A percentile compares a stretch with the other conserved stretches of the same genome.
Evolutionary conservation across 2,329 filamentous ascomycete genomes (phyloP).

Genomic region (Botrytis medusae): DNA sequence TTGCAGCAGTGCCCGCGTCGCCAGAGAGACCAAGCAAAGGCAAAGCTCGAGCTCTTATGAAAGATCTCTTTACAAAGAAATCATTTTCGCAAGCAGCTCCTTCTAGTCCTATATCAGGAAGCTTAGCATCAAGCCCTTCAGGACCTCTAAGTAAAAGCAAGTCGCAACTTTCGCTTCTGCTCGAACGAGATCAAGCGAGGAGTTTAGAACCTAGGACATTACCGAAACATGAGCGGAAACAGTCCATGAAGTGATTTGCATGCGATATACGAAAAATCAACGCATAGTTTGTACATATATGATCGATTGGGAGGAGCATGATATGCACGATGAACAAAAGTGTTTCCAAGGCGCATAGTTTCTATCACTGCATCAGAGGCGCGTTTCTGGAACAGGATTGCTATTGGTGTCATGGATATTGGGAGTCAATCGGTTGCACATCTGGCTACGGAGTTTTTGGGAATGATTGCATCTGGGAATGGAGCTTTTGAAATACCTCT

Average conservation of each 20-base stretch:
- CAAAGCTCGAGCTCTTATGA: slow-evolving; percentile 32
- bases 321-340: slow-evolving; percentile 20
- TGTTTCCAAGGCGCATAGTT: slow-evolving; percentile 15
- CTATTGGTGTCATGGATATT: slow-evolving; percentile 17
- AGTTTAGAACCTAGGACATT: slow-evolving; percentile 33
- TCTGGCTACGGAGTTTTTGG: slow-evolving; percentile 20
- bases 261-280: neutral
- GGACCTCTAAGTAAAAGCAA: slow-evolving; percentile 55
- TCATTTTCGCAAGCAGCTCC: slow-evolving; percentile 24
- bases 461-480: slow-evolving; percentile 18
- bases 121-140: slow-evolving; percentile 29
- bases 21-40: slow-evolving; percentile 19
- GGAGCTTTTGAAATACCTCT: slow-evolving; percentile 16
- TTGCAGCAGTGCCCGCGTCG: neutral
- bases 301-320: neutral
- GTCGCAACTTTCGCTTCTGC: slow-evolving; percentile 58
- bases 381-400: slow-evolving; percentile 11
- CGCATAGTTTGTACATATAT: slow-evolving; percentile 20
- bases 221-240: slow-evolving; percentile 13
- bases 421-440: slow-evolving; percentile 14
- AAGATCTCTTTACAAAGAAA: slow-evolving; percentile 35
- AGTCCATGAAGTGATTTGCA: slow-evolving; percentile 14
- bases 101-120: slow-evolving; percentile 18
- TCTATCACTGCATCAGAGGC: slow-evolving; percentile 16
- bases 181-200: slow-evolving; percentile 53